Conservation (phyloP, 2,329 filamentous ascomycete species). For the Fusarium beomiforme region DNA sequence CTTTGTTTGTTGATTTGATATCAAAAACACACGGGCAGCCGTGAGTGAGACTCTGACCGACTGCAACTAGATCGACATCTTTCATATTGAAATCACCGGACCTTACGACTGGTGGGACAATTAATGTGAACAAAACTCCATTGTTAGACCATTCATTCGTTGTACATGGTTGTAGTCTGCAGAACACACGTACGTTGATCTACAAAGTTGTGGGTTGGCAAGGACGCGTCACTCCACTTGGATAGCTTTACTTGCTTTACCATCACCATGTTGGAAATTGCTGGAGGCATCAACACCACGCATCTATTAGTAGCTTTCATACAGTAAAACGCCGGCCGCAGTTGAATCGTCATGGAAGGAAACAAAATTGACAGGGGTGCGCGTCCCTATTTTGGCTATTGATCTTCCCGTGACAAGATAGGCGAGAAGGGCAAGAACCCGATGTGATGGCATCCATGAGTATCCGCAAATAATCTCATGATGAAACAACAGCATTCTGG, state of each 20-base stretch:
- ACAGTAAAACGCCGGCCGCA: conserved; percentile 8
- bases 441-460: conserved; percentile 12
- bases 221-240: conserved; percentile 26
- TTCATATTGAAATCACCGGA: neutral
- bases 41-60: neutral
- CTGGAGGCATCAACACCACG: neutral
- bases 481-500: neutral
- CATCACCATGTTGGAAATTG: neutral
- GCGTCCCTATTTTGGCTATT: conserved; percentile 31
- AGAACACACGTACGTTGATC: neutral
- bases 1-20: conserved; percentile 16
- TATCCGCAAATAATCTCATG: neutral
- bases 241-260: conserved; percentile 10
- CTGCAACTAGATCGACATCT: neutral
- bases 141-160: neutral
- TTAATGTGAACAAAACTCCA: neutral
- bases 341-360: conserved; percentile 4
- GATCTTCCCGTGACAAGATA: conserved; percentile 44
- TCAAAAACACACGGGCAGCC: neutral
- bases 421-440: conserved; percentile 37
- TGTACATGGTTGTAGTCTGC: conserved; percentile 7
- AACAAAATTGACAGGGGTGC: conserved; percentile 27
- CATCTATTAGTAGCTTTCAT: neutral
- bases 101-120: neutral
- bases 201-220: neutral